phyloP scores from a whole-genome alignment of 1,284 basidiomycete species.

The Exsudoporus floridanus region DNA sequence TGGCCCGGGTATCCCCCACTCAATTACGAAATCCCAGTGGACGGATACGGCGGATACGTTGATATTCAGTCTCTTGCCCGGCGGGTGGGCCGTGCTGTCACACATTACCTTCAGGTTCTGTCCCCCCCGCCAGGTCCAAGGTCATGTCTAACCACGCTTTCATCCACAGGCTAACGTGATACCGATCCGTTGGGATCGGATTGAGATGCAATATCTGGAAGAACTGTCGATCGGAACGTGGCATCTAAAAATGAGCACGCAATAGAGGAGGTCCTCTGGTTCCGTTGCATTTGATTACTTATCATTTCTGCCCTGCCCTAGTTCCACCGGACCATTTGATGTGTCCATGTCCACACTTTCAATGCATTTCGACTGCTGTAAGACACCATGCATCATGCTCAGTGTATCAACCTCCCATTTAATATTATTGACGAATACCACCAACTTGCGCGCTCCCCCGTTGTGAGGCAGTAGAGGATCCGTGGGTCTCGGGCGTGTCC shows the following conservation, averaged over 20 bases:
- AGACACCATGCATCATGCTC: slow-evolving; percentile 15
- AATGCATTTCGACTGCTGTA: slow-evolving; percentile 23
- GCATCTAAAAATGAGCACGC: slow-evolving; percentile 53
- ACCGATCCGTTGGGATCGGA: slow-evolving; percentile 64
- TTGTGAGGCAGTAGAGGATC: no score
- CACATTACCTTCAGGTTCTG: slow-evolving; percentile 71
- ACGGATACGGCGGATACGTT: slow-evolving; percentile 62
- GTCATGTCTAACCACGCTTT: slow-evolving; percentile 16
- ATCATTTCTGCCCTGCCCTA: slow-evolving; percentile 6
- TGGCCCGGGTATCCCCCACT: slow-evolving; percentile 71
- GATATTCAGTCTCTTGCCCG: slow-evolving; percentile 66
- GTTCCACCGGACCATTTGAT: slow-evolving; percentile 13
- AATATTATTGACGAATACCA: slow-evolving; percentile 22
- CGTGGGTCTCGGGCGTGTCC: background rate
- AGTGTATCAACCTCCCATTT: slow-evolving; percentile 25
- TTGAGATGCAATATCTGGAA: slow-evolving; percentile 71
- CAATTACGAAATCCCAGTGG: slow-evolving; percentile 74
- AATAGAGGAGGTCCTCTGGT: slow-evolving; percentile 29
- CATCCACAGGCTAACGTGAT: slow-evolving; percentile 56
- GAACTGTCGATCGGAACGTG: slow-evolving; percentile 66
- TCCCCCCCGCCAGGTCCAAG: slow-evolving; percentile 1
- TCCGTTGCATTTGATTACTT: slow-evolving; percentile 9
- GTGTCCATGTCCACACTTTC: slow-evolving; percentile 7
- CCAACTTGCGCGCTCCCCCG: background rate
- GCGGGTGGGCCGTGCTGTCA: slow-evolving; percentile 65